Evolutionary conservation across 176 grass and related monocot genomes (phyloP).

Genomic region (Phoenix roebelenii): DNA sequence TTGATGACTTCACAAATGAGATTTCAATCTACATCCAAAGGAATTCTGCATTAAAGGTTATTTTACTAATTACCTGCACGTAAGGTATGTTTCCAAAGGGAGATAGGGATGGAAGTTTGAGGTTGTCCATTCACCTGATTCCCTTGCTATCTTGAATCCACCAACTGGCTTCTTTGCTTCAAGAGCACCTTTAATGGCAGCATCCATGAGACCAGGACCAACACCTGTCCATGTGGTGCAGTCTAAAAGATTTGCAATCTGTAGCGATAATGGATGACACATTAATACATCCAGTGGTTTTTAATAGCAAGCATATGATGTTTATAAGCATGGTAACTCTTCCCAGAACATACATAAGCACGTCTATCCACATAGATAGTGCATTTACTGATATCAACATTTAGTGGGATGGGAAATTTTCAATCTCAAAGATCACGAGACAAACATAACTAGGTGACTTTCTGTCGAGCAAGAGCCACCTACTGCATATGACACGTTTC

Average conservation of each 20-base stretch:
- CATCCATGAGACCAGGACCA: conserved; percentile 81
- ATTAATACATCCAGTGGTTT: too few relatives aligned
- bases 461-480: too few relatives aligned
- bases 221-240: conserved; percentile 86
- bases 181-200: conserved; percentile 50
- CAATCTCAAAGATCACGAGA: too few relatives aligned
- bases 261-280: background rate
- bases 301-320: too few relatives aligned
- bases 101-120: conserved; percentile 73
- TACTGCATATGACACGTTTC: too few relatives aligned
- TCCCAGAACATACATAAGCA: too few relatives aligned
- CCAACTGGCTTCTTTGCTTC: conserved; percentile 47
- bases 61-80: conserved; percentile 51
- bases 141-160: conserved; percentile 73
- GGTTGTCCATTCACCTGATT: conserved; percentile 71
- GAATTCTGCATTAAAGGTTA: too few relatives aligned
- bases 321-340: too few relatives aligned
- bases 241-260: conserved; percentile 53
- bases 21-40: background rate
- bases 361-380: too few relatives aligned
- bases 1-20: conserved; percentile 2
- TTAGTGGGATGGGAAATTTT: too few relatives aligned
- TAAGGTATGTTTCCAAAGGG: conserved; percentile 50
- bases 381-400: too few relatives aligned
- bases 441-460: too few relatives aligned